A percentile compares a stretch with the other conserved stretches of the same genome.
Evolutionary conservation across 164 flowering plant species (phyloP).

Genomic region (Magnolia changhungtana): DNA sequence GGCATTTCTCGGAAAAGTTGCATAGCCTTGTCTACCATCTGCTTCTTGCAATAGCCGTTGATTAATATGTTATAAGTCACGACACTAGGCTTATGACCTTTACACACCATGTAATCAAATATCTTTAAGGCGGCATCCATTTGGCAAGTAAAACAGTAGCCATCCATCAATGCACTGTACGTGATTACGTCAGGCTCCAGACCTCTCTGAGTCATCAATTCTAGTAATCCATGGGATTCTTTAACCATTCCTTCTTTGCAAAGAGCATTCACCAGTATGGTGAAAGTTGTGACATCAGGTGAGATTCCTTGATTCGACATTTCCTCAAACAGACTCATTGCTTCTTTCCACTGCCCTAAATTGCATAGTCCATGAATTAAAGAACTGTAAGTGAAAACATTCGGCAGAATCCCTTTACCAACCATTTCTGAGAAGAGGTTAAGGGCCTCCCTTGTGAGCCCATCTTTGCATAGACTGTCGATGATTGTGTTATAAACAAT

Average conservation of each 20-base stretch:
- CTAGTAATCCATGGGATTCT: not conserved
- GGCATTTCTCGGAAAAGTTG: constrained; percentile 1
- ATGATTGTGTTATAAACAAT: not conserved
- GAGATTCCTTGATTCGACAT: not conserved
- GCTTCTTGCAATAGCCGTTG: not conserved
- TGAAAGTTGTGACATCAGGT: not conserved
- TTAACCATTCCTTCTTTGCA: not conserved
- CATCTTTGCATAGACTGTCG: constrained; percentile 6
- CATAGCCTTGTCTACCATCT: not conserved
- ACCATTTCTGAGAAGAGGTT: not conserved
- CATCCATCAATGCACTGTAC: not conserved
- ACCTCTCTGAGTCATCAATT: not conserved
- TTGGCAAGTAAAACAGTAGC: not conserved
- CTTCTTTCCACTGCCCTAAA: not conserved
- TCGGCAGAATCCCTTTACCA: not conserved
- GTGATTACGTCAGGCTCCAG: not conserved
- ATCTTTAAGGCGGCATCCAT: not conserved
- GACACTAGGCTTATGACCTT: not conserved
- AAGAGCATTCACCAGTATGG: not conserved
- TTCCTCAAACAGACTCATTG: not conserved
- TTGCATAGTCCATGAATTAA: constrained; percentile 2
- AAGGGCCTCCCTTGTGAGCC: constrained; percentile 1
- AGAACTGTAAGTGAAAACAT: constrained; percentile 6
- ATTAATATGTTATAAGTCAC: not conserved
- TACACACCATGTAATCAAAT: not conserved